phyloP scores from a whole-genome alignment of 129 eudicot genomes.

The Apium graveolens region DNA sequence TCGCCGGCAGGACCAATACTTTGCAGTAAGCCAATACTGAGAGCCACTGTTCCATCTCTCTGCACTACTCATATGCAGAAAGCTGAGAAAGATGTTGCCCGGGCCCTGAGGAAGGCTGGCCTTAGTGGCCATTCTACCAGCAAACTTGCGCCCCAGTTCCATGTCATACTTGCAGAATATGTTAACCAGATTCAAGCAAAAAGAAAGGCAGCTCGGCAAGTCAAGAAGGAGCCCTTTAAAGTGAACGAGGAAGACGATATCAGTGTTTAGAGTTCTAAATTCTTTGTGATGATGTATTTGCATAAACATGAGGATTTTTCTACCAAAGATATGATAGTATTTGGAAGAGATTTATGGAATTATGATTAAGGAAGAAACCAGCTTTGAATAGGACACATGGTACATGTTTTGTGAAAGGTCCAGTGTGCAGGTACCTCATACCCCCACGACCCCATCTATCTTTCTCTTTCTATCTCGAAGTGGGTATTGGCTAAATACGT shows the following conservation, averaged over 20 bases:
- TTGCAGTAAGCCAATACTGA: constrained; percentile 66
- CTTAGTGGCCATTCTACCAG: constrained; percentile 38
- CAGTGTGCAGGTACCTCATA: neutral
- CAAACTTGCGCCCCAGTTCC: constrained; percentile 62
- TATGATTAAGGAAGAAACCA: constrained; percentile 5
- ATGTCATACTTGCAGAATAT: constrained; percentile 55
- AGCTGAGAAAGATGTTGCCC: constrained; percentile 55
- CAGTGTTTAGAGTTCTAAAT: constrained; percentile 20
- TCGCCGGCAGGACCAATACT: constrained; percentile 65
- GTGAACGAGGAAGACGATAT: constrained; percentile 34
- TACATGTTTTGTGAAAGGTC: neutral
- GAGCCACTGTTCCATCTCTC: constrained; percentile 55
- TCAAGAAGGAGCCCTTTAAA: constrained; percentile 24
- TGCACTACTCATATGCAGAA: constrained; percentile 55
- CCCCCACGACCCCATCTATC: neutral
- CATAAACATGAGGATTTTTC: neutral
- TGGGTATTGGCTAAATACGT: neutral
- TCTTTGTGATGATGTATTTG: neutral
- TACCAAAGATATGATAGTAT: neutral
- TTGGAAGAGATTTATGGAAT: neutral
- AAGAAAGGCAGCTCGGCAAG: constrained; percentile 45
- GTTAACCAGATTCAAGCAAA: constrained; percentile 52
- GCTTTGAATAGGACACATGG: constrained; percentile 5
- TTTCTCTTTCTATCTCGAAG: neutral
- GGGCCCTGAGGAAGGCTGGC: constrained; percentile 68